A percentile compares a stretch with the other conserved stretches of the same genome.
Evolutionary conservation across 306 rosid species (phyloP).

Genomic region (Nissolia schottii): DNA sequence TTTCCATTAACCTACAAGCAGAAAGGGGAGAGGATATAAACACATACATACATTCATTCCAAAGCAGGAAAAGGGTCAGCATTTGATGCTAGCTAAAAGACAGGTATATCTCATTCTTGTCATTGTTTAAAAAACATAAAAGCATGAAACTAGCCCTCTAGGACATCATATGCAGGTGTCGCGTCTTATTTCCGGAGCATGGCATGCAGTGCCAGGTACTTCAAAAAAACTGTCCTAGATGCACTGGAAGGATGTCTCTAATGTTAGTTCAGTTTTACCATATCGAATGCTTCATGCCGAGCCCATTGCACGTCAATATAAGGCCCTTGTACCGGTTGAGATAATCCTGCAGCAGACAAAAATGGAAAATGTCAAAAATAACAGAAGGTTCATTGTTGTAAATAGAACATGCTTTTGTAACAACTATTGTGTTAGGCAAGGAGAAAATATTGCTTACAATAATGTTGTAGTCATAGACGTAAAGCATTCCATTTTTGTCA

Average conservation of each 20-base stretch:
- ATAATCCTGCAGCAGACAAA: constrained; percentile 66
- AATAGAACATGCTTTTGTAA: not conserved
- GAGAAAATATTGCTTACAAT: constrained; percentile 51
- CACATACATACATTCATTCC: constrained; percentile 18
- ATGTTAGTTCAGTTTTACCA: constrained; percentile 43
- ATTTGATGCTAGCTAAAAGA: constrained; percentile 16
- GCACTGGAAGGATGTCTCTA: constrained; percentile 31
- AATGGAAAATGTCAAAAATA: not conserved
- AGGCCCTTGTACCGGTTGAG: constrained; percentile 94
- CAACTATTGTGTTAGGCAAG: not conserved
- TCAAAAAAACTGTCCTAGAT: constrained; percentile 36
- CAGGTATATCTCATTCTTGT: constrained; percentile 17
- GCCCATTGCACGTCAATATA: constrained; percentile 95
- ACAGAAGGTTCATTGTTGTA: not conserved
- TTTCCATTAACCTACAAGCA: not conserved
- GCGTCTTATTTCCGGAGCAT: constrained; percentile 19
- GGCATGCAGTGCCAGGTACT: constrained; percentile 41
- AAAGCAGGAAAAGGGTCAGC: constrained; percentile 2
- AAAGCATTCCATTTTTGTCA: constrained; percentile 79
- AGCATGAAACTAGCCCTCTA: constrained; percentile 21
- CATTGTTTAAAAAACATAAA: constrained; percentile 24
- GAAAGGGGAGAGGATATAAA: not conserved
- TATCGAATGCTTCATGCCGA: constrained; percentile 79
- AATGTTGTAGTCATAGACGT: constrained; percentile 69
- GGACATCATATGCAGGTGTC: constrained; percentile 19